phyloP scores from a whole-genome alignment of 768 basidiomycete species.

The Boletus insuetus region DNA sequence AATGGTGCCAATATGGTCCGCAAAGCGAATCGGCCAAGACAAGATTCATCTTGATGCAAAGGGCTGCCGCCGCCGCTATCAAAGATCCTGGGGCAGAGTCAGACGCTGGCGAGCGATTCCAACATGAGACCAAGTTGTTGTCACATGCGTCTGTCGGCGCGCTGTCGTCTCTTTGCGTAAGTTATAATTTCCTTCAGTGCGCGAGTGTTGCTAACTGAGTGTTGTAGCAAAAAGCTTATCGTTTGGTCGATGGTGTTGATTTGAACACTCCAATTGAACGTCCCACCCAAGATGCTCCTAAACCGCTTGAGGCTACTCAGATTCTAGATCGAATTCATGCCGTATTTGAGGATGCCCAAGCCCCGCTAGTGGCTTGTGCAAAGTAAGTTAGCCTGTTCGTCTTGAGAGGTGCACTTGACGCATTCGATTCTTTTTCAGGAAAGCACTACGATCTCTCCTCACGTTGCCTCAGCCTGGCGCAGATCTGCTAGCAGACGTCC shows the following conservation, averaged over 20 bases:
- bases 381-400: constrained; percentile 49
- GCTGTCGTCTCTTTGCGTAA: constrained; percentile 81
- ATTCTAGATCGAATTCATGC: constrained; percentile 67
- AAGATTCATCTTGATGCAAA: constrained; percentile 68
- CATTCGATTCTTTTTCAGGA: constrained; percentile 43
- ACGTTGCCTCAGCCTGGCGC: constrained; percentile 51
- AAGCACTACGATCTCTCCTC: constrained; percentile 70
- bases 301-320: constrained; percentile 49
- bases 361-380: constrained; percentile 49
- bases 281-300: constrained; percentile 45
- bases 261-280: constrained; percentile 64
- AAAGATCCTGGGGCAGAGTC: constrained; percentile 53
- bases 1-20: constrained; percentile 88
- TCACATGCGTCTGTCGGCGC: constrained; percentile 86
- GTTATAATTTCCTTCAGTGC: constrained; percentile 32
- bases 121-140: constrained; percentile 66
- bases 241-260: constrained; percentile 53
- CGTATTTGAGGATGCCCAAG: constrained; percentile 61
- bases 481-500: constrained; percentile 58
- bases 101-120: constrained; percentile 56
- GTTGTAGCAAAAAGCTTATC: constrained; percentile 73
- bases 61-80: constrained; percentile 52
- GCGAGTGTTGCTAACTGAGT: neutral
- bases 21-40: constrained; percentile 72
- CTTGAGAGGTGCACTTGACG: neutral